Evolutionary conservation across 495 filamentous ascomycete genomes (phyloP).

Genomic region (Xylaria acuta): DNA sequence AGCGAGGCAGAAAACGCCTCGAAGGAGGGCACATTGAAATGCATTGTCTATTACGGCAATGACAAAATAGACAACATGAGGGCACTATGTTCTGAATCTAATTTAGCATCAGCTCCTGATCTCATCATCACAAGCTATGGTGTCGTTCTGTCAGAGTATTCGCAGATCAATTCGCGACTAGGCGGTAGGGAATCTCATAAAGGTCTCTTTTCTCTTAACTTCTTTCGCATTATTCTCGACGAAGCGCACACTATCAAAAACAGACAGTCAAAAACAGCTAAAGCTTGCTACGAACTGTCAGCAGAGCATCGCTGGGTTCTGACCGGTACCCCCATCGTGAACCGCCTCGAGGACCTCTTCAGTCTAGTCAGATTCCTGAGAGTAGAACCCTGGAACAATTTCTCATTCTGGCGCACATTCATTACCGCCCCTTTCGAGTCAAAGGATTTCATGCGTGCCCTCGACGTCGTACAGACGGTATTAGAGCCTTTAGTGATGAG

Average conservation of each 20-base stretch:
- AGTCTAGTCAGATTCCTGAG: constrained; percentile 87
- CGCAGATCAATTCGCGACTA: constrained; percentile 63
- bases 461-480: constrained; percentile 97
- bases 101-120: constrained; percentile 77
- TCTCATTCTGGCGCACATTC: constrained; percentile 98
- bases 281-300: constrained; percentile 87
- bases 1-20: constrained; percentile 92
- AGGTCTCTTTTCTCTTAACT: constrained; percentile 88
- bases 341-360: constrained; percentile 96
- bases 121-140: constrained; percentile 97
- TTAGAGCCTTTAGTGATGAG: constrained; percentile 94
- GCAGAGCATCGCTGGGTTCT: constrained; percentile 90
- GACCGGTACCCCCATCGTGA: constrained; percentile 96
- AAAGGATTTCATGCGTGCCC: constrained; percentile 87
- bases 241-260: constrained; percentile 97
- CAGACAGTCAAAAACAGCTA: constrained; percentile 83
- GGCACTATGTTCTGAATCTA: constrained; percentile 75
- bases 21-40: constrained; percentile 77
- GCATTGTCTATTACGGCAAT: constrained; percentile 86
- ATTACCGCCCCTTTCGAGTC: constrained; percentile 97
- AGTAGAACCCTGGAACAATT: constrained; percentile 97
- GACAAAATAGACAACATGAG: constrained; percentile 81
- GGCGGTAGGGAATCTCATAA: constrained; percentile 65
- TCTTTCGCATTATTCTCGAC: constrained; percentile 93
- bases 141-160: constrained; percentile 87